A percentile compares a stretch with the other conserved stretches of the same genome.
phyloP scores from a whole-genome alignment of 371 early-diverging fungal genomes.

The Mortierella sp. region DNA sequence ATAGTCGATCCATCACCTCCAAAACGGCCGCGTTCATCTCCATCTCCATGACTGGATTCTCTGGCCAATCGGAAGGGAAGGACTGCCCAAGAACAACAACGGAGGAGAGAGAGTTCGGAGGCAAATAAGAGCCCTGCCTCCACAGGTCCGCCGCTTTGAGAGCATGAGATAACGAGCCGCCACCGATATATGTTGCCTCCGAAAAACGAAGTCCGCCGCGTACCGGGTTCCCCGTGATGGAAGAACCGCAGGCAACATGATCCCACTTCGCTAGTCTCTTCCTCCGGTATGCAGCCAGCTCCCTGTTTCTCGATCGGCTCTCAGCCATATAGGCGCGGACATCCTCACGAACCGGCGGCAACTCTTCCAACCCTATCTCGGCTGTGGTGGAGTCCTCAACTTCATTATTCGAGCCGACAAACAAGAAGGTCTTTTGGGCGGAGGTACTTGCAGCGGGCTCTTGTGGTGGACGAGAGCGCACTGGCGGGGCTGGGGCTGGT shows the following conservation, averaged over 20 bases:
- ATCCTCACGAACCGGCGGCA: not conserved
- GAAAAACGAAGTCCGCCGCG: conserved; percentile 39
- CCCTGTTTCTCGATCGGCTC: not conserved
- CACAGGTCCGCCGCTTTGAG: conserved; percentile 6
- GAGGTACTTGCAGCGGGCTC: not conserved
- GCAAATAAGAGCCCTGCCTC: not conserved
- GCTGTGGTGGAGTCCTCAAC: not conserved
- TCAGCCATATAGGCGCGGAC: not conserved
- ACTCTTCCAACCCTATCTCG: not conserved
- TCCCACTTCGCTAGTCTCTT: not conserved
- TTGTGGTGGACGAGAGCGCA: not conserved
- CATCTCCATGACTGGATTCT: conserved; percentile 16
- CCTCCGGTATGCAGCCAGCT: not conserved
- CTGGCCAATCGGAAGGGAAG: conserved; percentile 21
- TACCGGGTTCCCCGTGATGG: not conserved
- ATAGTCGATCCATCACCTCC: conserved; percentile 10
- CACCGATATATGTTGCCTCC: conserved; percentile 40
- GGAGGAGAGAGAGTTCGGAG: not conserved
- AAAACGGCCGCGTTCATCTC: conserved; percentile 12
- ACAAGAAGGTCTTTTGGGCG: not conserved
- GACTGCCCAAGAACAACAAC: conserved; percentile 21
- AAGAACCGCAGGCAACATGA: not conserved
- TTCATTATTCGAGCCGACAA: not conserved
- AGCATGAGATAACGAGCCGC: conserved; percentile 24
- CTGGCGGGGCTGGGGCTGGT: not conserved